These are phyloP conservation scores for Fusarium multiceps DNA, from an alignment of 2,329 filamentous ascomycete genomes.

Conservation along the genomic window DNA sequence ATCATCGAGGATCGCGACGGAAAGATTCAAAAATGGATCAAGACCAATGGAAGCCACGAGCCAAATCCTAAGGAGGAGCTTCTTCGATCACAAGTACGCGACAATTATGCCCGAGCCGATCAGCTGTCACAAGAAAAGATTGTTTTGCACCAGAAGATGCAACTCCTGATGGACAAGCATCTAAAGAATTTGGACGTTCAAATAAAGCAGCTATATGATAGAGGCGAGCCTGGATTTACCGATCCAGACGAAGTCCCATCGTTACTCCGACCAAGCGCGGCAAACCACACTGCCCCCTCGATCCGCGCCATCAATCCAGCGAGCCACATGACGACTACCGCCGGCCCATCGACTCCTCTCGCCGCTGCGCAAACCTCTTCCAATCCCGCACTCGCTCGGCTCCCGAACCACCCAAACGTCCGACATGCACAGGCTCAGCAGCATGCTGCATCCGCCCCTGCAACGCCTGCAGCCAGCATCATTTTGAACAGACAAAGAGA, in stretches of 20 bases:
- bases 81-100: constrained; percentile 72
- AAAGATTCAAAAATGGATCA: constrained; percentile 85
- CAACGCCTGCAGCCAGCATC: constrained; percentile 70
- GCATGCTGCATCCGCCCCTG: constrained; percentile 67
- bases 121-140: constrained; percentile 81
- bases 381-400: constrained; percentile 57
- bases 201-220: constrained; percentile 70
- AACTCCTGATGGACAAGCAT: constrained; percentile 71
- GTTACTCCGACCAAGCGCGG: constrained; percentile 67
- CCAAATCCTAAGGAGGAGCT: constrained; percentile 80
- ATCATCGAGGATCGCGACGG: constrained; percentile 78
- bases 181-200: constrained; percentile 70
- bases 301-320: constrained; percentile 58
- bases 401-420: constrained; percentile 58
- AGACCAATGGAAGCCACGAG: constrained; percentile 77
- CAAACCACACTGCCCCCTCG: constrained; percentile 59
- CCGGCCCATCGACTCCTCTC: constrained; percentile 44
- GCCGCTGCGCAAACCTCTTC: constrained; percentile 49
- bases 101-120: constrained; percentile 76
- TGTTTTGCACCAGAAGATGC: constrained; percentile 72
- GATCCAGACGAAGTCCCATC: constrained; percentile 73
- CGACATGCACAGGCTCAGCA: constrained; percentile 63
- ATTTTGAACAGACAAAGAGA: constrained; percentile 67
- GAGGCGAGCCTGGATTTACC: constrained; percentile 69
- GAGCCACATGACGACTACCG: constrained; percentile 48